A percentile compares a stretch with the other conserved stretches of the same genome.
Evolutionary conservation across 1,284 basidiomycete genomes (phyloP).

Genomic region (Naganishia albida): DNA sequence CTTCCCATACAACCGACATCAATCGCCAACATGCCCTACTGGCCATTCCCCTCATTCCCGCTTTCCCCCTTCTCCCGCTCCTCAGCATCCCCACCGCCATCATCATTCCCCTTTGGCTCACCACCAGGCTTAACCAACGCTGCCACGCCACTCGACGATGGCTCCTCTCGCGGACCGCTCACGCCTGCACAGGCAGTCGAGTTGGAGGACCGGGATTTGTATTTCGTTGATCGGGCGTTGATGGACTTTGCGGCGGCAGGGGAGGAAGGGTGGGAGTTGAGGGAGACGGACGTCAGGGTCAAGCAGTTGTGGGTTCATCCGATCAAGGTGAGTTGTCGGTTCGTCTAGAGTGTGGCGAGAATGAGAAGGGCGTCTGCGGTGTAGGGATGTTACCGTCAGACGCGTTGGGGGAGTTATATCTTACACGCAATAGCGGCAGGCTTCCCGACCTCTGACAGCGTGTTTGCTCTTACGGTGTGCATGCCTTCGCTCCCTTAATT

Average conservation of each 20-base stretch:
- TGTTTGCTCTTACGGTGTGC: too few species aligned
- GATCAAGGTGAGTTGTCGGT: conserved; percentile 24
- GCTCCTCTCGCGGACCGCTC: neutral
- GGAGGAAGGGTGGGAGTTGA: neutral
- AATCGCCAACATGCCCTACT: conserved; percentile 16
- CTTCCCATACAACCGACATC: neutral
- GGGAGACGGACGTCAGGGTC: conserved; percentile 28
- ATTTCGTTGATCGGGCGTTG: conserved; percentile 12
- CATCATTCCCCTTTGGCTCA: conserved; percentile 15
- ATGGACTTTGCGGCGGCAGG: conserved; percentile 18
- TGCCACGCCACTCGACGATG: conserved; percentile 3
- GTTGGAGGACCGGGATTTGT: conserved; percentile 16
- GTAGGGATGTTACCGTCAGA: too few species aligned
- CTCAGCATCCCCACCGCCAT: neutral
- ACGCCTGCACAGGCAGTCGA: conserved; percentile 21
- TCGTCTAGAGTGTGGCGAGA: too few species aligned
- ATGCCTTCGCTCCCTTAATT: too few species aligned
- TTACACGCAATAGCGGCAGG: too few species aligned
- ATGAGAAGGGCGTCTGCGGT: too few species aligned
- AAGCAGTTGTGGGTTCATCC: conserved; percentile 28
- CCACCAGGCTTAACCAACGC: conserved; percentile 9
- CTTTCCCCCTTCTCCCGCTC: conserved; percentile 20
- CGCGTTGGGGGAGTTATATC: too few species aligned
- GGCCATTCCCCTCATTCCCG: conserved; percentile 21
- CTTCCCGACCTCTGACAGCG: neutral